phyloP scores from a whole-genome alignment of 805 yeast species.

The Teunomyces lycoperdinae region DNA sequence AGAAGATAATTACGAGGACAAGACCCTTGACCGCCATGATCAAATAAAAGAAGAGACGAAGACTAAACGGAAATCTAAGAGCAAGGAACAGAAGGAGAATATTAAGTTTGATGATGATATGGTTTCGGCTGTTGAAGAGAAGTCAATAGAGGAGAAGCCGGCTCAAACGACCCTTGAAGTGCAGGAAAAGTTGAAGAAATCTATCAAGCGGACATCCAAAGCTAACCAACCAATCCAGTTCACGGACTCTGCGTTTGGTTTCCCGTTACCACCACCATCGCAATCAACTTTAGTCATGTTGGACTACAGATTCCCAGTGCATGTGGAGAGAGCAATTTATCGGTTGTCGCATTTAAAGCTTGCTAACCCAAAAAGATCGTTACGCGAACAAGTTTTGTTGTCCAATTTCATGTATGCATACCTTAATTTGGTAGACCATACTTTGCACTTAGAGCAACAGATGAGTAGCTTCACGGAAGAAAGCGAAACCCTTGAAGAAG shows the following conservation, averaged over 20 bases:
- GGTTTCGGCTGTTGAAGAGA: constrained; percentile 1
- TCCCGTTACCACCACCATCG: constrained; percentile 80
- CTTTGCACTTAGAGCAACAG: constrained; percentile 69
- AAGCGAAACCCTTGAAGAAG: constrained; percentile 9
- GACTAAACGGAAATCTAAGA: constrained; percentile 6
- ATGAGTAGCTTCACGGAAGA: constrained; percentile 18
- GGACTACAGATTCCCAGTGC: constrained; percentile 86
- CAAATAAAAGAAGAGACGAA: neutral
- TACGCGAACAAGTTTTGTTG: constrained; percentile 86
- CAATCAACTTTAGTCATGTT: constrained; percentile 75
- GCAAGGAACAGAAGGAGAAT: constrained; percentile 10
- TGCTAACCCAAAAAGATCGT: constrained; percentile 89
- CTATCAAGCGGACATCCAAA: constrained; percentile 38
- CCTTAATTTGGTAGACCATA: constrained; percentile 90
- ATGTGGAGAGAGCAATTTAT: constrained; percentile 94
- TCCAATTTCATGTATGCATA: constrained; percentile 98
- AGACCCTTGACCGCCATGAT: neutral
- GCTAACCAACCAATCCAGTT: constrained; percentile 48
- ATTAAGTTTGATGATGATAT: constrained; percentile 7
- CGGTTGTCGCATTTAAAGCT: constrained; percentile 87
- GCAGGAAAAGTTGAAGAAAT: constrained; percentile 42
- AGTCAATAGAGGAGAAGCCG: constrained; percentile 17
- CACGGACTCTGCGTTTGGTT: constrained; percentile 82
- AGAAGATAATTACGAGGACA: neutral
- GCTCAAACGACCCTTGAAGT: constrained; percentile 36